Conservation (phyloP, 2,329 filamentous ascomycete genomes). For the Hypoxylon sp. region DNA sequence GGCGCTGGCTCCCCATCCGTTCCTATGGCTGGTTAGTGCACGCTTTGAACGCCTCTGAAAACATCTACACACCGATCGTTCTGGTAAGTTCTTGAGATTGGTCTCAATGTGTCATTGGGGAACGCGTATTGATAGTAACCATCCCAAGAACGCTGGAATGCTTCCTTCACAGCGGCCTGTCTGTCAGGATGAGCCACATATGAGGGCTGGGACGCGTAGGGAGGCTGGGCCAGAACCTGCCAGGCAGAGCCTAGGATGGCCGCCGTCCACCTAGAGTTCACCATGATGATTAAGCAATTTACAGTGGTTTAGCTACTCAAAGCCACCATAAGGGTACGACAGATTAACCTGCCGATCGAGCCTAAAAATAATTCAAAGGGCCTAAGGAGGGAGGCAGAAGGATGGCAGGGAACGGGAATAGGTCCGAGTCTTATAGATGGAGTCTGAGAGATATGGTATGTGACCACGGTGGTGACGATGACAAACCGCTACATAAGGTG, state of each 20-base stretch:
- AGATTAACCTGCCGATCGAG: conserved; percentile 34
- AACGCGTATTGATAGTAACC: conserved; percentile 83
- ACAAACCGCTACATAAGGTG: conserved; percentile 19
- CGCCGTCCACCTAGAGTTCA: conserved; percentile 45
- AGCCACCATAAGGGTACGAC: conserved; percentile 33
- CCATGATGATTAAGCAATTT: conserved; percentile 45
- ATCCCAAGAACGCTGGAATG: conserved; percentile 79
- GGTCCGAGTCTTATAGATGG: conserved; percentile 38
- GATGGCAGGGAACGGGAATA: conserved; percentile 20
- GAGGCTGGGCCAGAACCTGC: conserved; percentile 44
- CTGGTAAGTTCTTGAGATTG: conserved; percentile 73
- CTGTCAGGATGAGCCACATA: conserved; percentile 59
- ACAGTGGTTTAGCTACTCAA: conserved; percentile 31
- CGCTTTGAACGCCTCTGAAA: background rate
- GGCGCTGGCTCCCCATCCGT: conserved; percentile 87
- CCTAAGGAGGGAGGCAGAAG: conserved; percentile 29
- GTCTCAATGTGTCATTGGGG: conserved; percentile 81
- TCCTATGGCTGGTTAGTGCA: conserved; percentile 64
- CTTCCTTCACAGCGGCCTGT: conserved; percentile 74
- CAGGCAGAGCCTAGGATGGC: conserved; percentile 45
- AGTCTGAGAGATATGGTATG: conserved; percentile 27
- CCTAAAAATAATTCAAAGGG: conserved; percentile 22
- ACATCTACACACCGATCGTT: conserved; percentile 75
- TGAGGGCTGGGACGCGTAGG: conserved; percentile 53
- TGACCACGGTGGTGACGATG: conserved; percentile 26